Evolutionary conservation across 805 yeast genomes (phyloP).

Genomic region (Kodamaea sagamina): DNA sequence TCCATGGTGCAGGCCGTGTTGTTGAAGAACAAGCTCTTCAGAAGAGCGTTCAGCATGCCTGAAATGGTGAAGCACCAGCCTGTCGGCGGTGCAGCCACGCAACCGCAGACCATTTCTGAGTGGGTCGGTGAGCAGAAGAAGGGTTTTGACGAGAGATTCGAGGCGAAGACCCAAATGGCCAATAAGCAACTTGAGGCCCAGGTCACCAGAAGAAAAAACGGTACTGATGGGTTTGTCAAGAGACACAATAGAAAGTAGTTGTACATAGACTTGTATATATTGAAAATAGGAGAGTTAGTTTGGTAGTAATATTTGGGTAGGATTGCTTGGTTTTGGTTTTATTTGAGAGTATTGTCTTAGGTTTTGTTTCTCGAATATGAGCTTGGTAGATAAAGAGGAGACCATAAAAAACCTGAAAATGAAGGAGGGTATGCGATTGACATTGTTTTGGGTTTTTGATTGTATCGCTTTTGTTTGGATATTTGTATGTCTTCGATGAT

Average conservation of each 20-base stretch:
- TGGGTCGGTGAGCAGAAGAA: slow-evolving; percentile 38
- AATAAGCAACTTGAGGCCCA: slow-evolving; percentile 38
- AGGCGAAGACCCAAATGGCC: slow-evolving; percentile 36
- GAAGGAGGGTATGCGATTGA: too few relatives aligned
- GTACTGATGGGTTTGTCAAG: slow-evolving; percentile 37
- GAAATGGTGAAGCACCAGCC: slow-evolving; percentile 55
- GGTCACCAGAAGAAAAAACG: slow-evolving; percentile 34
- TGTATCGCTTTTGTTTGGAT: too few relatives aligned
- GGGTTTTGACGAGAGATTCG: slow-evolving; percentile 33
- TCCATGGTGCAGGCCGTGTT: slow-evolving; percentile 72
- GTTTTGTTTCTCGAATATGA: too few relatives aligned
- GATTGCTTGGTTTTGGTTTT: too few relatives aligned
- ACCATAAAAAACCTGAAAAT: too few relatives aligned
- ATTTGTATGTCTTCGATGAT: too few relatives aligned
- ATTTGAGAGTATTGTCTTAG: too few relatives aligned
- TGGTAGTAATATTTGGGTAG: too few relatives aligned
- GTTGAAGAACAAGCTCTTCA: slow-evolving; percentile 58
- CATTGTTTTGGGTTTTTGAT: too few relatives aligned
- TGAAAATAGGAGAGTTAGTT: too few relatives aligned
- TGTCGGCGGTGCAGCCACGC: slow-evolving; percentile 9
- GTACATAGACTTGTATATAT: slow-evolving; percentile 3
- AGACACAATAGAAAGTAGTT: slow-evolving; percentile 27
- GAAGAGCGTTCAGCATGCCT: slow-evolving; percentile 59
- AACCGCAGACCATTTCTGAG: slow-evolving; percentile 36
- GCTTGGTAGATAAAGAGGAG: too few relatives aligned